A percentile compares a stretch with the other conserved stretches of the same genome.
These are phyloP conservation scores for Pezicula carpinea DNA, from an alignment of 2,329 filamentous ascomycete genomes.

Conservation along the genomic window DNA sequence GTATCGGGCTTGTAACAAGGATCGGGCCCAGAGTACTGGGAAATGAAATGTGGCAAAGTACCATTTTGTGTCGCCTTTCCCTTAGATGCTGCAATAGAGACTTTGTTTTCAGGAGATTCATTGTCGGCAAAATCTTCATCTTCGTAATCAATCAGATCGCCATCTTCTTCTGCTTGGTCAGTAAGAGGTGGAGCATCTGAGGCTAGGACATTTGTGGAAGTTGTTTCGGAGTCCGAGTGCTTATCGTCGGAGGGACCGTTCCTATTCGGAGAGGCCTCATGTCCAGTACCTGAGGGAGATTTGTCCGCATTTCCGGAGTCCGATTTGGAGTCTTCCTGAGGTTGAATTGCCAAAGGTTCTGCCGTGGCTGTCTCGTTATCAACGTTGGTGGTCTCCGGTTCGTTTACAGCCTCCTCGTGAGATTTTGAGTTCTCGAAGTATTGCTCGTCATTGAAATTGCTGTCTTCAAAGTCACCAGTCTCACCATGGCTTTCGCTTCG, in stretches of 20 bases:
- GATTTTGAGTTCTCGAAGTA: neutral
- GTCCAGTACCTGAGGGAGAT: neutral
- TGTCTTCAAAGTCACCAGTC: conserved; percentile 7
- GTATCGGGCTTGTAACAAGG: conserved; percentile 18
- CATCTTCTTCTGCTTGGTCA: conserved; percentile 25
- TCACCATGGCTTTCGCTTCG: conserved; percentile 19
- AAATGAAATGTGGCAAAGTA: conserved; percentile 22
- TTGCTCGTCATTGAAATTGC: neutral
- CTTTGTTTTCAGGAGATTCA: conserved; percentile 2
- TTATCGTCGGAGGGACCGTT: neutral
- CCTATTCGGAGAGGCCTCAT: conserved; percentile 3
- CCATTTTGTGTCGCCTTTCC: conserved; percentile 17
- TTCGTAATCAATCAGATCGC: conserved; percentile 44
- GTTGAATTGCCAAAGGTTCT: too few relatives aligned
- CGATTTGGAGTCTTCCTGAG: too few relatives aligned
- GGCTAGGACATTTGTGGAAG: too few relatives aligned
- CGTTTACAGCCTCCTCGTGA: conserved; percentile 1
- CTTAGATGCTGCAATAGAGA: conserved; percentile 4
- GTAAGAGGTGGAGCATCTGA: neutral
- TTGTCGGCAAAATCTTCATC: conserved; percentile 33
- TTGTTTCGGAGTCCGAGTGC: too few relatives aligned
- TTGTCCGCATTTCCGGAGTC: conserved; percentile 2
- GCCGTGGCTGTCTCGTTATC: neutral
- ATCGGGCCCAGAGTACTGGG: conserved; percentile 17
- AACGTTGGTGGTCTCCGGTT: neutral